Conservation (phyloP, 2,329 filamentous ascomycete genomes). For the Neonectria faginata region DNA sequence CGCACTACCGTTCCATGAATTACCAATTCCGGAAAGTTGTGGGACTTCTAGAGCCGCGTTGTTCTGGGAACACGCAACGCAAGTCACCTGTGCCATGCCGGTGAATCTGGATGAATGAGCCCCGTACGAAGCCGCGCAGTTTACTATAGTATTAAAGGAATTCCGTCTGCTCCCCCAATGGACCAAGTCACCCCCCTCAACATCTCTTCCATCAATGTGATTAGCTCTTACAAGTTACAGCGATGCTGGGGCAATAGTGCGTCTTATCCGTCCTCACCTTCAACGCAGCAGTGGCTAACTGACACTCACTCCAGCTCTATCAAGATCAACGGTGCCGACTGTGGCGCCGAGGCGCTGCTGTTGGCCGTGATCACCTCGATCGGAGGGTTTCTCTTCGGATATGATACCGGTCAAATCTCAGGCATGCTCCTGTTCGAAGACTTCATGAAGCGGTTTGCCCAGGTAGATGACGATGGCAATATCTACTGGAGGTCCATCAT, state of each 20-base stretch:
- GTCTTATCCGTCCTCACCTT: not conserved
- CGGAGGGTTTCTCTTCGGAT: constrained; percentile 71
- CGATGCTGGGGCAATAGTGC: constrained; percentile 31
- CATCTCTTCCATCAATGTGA: not conserved
- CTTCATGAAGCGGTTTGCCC: constrained; percentile 64
- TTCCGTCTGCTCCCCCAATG: not conserved
- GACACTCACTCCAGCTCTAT: constrained; percentile 45
- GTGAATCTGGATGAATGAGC: constrained; percentile 8
- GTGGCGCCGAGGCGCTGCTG: constrained; percentile 53
- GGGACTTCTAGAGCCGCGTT: constrained; percentile 6
- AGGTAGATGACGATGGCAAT: constrained; percentile 54
- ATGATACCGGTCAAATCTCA: constrained; percentile 71
- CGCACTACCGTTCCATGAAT: not conserved
- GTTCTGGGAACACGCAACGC: constrained; percentile 5
- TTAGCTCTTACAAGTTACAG: constrained; percentile 8
- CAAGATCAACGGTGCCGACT: constrained; percentile 54
- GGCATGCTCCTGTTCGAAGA: constrained; percentile 61
- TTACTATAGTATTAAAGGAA: constrained; percentile 17
- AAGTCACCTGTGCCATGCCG: constrained; percentile 7
- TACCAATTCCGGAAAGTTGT: constrained; percentile 7
- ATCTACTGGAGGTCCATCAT: constrained; percentile 55
- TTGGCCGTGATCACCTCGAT: constrained; percentile 65
- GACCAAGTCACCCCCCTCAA: not conserved
- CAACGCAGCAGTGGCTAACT: not conserved
- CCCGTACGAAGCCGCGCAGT: not conserved